Evolutionary conservation across 805 yeast genomes (phyloP), one percentile per base, ranked within the genome.

Genomic region (Ogataea pignaliae): DNA sequence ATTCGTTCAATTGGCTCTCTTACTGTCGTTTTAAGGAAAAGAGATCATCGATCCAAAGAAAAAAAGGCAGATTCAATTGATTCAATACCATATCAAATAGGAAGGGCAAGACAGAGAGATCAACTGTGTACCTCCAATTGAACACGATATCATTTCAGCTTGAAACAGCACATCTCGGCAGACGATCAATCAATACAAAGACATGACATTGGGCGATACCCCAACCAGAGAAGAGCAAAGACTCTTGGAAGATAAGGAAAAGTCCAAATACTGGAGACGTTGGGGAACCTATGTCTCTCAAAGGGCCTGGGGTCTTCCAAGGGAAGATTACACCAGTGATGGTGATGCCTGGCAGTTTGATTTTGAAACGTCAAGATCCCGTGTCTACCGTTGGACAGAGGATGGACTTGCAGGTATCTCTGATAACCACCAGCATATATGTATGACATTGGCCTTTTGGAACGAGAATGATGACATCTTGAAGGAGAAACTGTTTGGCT

Each of bases 281-380:
- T 89, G 96, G 96, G 97, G 97, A 8, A 89, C 96, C 3, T 89
- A 88, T 58, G 73, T 88, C 39, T 79, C 88, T 40, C 97, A 90
- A 64, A 75, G 97, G 41, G 88, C 86, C 52, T 87, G 96, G 95
- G 80, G 86, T 29, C 78, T 88, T 1, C 91, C 86, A 5, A 71
- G 97, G 47, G 97, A 89, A 65, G 97, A 88, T 61, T 89, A 89
- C 64, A 85, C 95, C 0, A 71, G 66, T 40, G 76, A 81, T 53
- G 97, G 97, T 36, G 88, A 88, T 54, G 96, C 96, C 3, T 89
- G 97, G 97, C 73, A 79, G 33, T 89, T 89, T 65, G 87, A 95
- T 8, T 88, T 88, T 61, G 95, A 87, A 47, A 88, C 87, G 48
- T 84, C 95, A 2, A 73, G 80, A 47, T 78, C 89, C 17, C 71